These are phyloP conservation scores for Clonostachys chloroleuca DNA, from an alignment of 2,329 filamentous ascomycete species.

Conservation along the genomic window DNA sequence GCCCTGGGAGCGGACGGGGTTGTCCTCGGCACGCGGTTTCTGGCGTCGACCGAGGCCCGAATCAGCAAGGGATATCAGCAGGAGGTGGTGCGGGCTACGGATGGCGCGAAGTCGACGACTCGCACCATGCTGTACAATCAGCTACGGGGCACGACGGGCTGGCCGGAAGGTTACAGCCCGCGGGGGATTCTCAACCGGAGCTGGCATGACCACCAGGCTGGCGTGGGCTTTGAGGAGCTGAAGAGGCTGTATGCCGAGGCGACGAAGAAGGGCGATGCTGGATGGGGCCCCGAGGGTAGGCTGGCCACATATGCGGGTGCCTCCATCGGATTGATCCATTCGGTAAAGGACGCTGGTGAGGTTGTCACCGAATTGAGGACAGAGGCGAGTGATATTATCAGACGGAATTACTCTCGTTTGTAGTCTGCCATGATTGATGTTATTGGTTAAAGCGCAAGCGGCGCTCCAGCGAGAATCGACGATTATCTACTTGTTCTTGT, in stretches of 20 bases:
- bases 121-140: slow-evolving; percentile 40
- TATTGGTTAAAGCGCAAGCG: too few relatives aligned
- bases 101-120: slow-evolving; percentile 30
- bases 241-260: slow-evolving; percentile 34
- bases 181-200: slow-evolving; percentile 30
- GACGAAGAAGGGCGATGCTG: slow-evolving; percentile 29
- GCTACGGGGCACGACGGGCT: slow-evolving; percentile 33
- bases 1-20: slow-evolving; percentile 47
- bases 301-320: slow-evolving; percentile 46
- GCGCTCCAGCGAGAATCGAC: too few relatives aligned
- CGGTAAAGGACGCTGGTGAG: slow-evolving; percentile 26
- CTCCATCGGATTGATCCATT: slow-evolving; percentile 34
- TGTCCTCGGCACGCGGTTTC: slow-evolving; percentile 60
- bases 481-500: too few relatives aligned
- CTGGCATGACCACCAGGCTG: slow-evolving; percentile 25
- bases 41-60: slow-evolving; percentile 39
- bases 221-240: slow-evolving; percentile 35
- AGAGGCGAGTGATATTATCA: too few relatives aligned
- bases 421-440: too few relatives aligned
- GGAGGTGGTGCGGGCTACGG: slow-evolving; percentile 31
- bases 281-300: slow-evolving; percentile 41
- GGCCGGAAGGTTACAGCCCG: slow-evolving; percentile 34
- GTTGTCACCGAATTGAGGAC: slow-evolving; percentile 21
- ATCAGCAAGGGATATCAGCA: slow-evolving; percentile 32
- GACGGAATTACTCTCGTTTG: too few relatives aligned